Evolutionary conservation across 257 asterid species (phyloP).

Genomic region (Capsicum chinense): DNA sequence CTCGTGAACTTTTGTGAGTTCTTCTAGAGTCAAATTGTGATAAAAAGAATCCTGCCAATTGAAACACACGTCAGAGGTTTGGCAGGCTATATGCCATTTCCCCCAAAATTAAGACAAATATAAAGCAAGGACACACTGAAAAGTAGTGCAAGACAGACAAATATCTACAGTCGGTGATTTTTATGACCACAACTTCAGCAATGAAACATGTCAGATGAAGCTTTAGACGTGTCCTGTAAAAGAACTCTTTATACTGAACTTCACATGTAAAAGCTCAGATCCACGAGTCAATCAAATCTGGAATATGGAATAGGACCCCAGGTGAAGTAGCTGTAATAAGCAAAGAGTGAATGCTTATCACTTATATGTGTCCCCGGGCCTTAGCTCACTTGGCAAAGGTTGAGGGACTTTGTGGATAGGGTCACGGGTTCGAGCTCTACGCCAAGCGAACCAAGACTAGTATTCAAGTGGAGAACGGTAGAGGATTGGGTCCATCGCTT

Average conservation of each 20-base stretch:
- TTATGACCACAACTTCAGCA: slow-evolving; percentile 5
- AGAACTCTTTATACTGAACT: background rate
- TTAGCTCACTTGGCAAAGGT: background rate
- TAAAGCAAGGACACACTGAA: slow-evolving; percentile 5
- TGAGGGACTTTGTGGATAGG: background rate
- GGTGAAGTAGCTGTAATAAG: background rate
- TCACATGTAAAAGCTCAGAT: background rate
- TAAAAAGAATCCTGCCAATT: slow-evolving; percentile 90
- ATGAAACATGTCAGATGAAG: background rate
- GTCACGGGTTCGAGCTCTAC: background rate
- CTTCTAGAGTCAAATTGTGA: slow-evolving; percentile 81
- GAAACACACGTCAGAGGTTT: slow-evolving; percentile 18
- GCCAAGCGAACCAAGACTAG: background rate
- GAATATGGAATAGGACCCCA: background rate
- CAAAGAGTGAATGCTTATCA: background rate
- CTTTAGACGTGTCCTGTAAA: background rate
- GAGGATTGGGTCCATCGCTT: background rate
- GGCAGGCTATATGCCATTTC: background rate
- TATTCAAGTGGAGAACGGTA: background rate
- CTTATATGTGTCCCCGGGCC: background rate
- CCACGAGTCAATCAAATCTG: background rate
- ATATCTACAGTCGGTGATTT: background rate
- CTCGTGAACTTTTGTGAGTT: slow-evolving; percentile 85
- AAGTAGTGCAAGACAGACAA: slow-evolving; percentile 1
- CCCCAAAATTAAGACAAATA: background rate